Evolutionary conservation across 331 rosid genomes (phyloP).

Genomic region (Cucumis variabilis): DNA sequence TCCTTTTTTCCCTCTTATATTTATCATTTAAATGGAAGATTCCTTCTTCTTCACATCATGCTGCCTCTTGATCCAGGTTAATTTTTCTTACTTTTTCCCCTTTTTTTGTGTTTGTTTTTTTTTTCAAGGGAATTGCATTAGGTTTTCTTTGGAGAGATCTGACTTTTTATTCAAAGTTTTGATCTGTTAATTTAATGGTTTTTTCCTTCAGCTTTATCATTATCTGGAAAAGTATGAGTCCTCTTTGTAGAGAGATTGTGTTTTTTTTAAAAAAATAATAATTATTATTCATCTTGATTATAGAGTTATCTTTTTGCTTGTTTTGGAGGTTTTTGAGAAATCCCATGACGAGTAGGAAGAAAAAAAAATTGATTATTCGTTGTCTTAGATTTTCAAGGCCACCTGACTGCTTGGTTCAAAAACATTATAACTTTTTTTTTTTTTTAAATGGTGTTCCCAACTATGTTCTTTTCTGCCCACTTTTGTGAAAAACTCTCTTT

Average conservation of each 20-base stretch:
- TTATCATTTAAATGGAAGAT: not conserved
- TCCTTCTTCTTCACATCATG: not conserved
- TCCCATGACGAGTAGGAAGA: not conserved
- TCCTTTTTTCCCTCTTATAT: not conserved
- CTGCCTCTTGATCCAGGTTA: conserved; percentile 7
- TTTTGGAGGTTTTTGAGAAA: conserved; percentile 23
- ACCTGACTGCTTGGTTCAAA: conserved; percentile 22
- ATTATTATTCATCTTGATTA: not conserved
- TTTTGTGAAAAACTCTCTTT: not conserved
- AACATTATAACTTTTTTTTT: conserved; percentile 1
- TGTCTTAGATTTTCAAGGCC: conserved; percentile 13
- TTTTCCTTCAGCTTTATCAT: not conserved
- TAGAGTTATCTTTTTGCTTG: conserved; percentile 14
- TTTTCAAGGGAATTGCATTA: not conserved
- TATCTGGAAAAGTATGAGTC: not conserved
- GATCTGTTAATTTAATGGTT: not conserved
- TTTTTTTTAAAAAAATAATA: no score
- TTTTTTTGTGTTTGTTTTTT: not conserved
- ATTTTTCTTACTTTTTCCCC: not conserved
- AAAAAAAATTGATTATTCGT: not conserved
- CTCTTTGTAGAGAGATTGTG: not conserved
- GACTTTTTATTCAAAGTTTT: not conserved
- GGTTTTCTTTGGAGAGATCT: not conserved
- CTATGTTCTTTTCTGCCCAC: not conserved
- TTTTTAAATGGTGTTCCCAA: not conserved